These are phyloP conservation scores for Dictyostelium purpureum DNA, from an alignment of 78 protist species.

Conservation along the genomic window DNA sequence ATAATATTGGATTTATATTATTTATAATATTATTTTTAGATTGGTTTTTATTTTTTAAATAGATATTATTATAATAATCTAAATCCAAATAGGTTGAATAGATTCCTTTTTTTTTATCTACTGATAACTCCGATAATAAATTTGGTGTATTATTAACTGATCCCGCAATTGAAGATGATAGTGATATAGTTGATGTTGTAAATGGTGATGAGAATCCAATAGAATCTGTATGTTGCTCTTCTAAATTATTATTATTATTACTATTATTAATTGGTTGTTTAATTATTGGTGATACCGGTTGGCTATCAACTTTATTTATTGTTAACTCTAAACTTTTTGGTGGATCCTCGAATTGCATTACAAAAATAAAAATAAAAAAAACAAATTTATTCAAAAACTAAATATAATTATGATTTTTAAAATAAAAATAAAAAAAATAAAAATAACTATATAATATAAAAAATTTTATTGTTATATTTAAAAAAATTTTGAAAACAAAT, in stretches of 20 bases:
- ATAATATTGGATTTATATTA: neutral
- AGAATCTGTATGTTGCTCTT: neutral
- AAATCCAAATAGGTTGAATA: conserved; percentile 9
- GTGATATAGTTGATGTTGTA: neutral
- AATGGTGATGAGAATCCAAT: neutral
- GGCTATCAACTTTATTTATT: neutral
- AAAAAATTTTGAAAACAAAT: too few species aligned
- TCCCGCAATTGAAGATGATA: neutral
- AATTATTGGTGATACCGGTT: neutral
- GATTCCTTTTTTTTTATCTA: neutral
- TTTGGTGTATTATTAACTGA: too few species aligned
- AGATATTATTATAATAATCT: conserved; percentile 12
- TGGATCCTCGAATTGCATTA: too few species aligned
- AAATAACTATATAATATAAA: too few species aligned
- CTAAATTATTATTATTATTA: neutral
- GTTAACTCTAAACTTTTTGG: too few species aligned
- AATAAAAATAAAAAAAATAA: too few species aligned
- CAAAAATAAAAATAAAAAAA: too few species aligned
- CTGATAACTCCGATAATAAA: too few species aligned
- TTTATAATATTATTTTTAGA: neutral
- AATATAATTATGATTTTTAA: too few species aligned
- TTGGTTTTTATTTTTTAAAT: neutral
- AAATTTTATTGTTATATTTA: too few species aligned
- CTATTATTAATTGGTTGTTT: neutral
- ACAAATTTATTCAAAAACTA: too few species aligned